phyloP scores from a whole-genome alignment of 1,139 yeast species.

The Pneumocystis oryctolagi region DNA sequence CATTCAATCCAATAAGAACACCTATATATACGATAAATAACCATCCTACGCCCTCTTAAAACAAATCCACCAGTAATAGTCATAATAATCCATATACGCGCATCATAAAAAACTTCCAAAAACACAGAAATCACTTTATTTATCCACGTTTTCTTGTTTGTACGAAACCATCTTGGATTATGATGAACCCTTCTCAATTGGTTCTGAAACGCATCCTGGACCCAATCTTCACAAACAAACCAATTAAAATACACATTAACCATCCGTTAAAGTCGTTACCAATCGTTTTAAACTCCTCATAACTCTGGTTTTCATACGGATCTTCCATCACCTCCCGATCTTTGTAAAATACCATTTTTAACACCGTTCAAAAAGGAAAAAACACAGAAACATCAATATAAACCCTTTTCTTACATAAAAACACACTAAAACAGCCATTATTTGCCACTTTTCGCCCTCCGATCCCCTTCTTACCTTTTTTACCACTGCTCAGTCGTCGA shows the following conservation, averaged over 20 bases:
- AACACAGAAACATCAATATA: background rate
- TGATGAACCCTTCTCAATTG: constrained; percentile 22
- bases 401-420: background rate
- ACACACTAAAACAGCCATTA: background rate
- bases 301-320: constrained; percentile 21
- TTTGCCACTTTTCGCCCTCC: background rate
- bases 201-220: constrained; percentile 53
- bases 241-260: background rate
- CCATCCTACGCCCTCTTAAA: background rate
- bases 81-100: constrained; percentile 61
- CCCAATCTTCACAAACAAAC: constrained; percentile 54
- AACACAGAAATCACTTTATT: constrained; percentile 20
- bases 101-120: constrained; percentile 27
- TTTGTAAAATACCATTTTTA: background rate
- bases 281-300: constrained; percentile 25
- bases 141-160: constrained; percentile 9
- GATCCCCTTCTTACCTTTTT: too few relatives aligned
- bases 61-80: constrained; percentile 44
- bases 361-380: background rate
- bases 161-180: constrained; percentile 16
- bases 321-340: constrained; percentile 2
- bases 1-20: constrained; percentile 59
- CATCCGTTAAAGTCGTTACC: constrained; percentile 1
- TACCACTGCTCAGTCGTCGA: too few relatives aligned
- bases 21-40: background rate